Evolutionary conservation across 2,329 filamentous ascomycete species (phyloP), one percentile per base, ranked within the genome.

Genomic region (Penicillium sp.): DNA sequence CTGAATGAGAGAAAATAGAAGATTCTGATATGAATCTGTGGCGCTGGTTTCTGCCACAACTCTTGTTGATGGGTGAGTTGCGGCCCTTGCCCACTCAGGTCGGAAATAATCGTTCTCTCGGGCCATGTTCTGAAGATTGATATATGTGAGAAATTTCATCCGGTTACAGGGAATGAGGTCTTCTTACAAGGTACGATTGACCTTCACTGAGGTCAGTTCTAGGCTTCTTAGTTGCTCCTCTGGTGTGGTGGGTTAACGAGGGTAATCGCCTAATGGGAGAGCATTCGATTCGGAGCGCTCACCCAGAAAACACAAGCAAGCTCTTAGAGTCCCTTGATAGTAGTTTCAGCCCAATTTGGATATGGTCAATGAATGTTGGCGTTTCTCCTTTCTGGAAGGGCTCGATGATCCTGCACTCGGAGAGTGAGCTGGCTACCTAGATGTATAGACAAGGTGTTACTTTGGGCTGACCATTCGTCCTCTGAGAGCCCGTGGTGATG

Each of bases 21-120:
- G 72, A 64, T 95, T 95, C 64, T 90, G 85, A 63, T 89, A 92
- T 1, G 87, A 92, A 68, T 96, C 91, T 1, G 92, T 82, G 0
- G 91, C 89, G 46, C 80, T 77, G 8, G 84, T 79, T 64, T 95
- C 90, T 2, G 81, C 63, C 0, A 81, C 64, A 14, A 89, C 19
- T 74, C 74, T 28, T 0, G 46, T 28, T 0, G 46, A 41, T 11
- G 45, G 6, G 18, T 63, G 45, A 16, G 63, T 50, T 12, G 2
- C 29, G 1, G 53, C n/a, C 14, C 46, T 43, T 7, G 53, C 41
- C 8, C 28, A 56, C 9, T 33, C 11, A 12, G 46, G 25, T 16
- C 46, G 51, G 49, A 72, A 76, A 48, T 70, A 64, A 29, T 60
- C 35, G 42, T 67, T 70, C 8, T 68, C 64, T 50, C 50, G 53